Conservation (phyloP, 345 rosid species). For the Rhodamnia argentea region DNA sequence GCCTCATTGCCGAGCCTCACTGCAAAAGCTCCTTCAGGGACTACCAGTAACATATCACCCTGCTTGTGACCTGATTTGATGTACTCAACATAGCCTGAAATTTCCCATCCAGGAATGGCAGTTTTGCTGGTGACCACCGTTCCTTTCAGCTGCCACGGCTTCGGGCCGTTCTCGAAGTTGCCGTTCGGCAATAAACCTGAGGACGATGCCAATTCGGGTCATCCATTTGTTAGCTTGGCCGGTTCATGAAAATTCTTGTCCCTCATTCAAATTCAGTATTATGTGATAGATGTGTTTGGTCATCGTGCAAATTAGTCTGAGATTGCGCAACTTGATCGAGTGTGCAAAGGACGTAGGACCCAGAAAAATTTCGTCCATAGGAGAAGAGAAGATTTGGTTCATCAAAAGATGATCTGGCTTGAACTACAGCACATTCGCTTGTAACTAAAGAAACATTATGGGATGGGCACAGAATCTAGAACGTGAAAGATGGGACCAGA, state of each 20-base stretch:
- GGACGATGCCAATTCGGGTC: background rate
- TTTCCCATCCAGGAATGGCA: slow-evolving; percentile 67
- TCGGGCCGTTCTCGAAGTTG: slow-evolving; percentile 67
- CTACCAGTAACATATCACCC: slow-evolving; percentile 76
- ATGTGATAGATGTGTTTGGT: background rate
- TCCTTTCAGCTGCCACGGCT: slow-evolving; percentile 47
- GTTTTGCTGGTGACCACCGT: slow-evolving; percentile 29
- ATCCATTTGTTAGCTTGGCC: background rate
- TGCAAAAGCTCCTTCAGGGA: slow-evolving; percentile 62
- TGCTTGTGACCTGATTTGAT: slow-evolving; percentile 82
- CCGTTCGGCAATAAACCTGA: slow-evolving; percentile 86
- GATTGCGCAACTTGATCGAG: background rate
- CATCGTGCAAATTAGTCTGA: background rate
- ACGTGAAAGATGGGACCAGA: background rate
- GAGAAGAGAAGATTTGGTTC: background rate
- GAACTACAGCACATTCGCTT: background rate
- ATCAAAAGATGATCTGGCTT: background rate
- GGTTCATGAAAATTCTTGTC: background rate
- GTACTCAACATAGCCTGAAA: slow-evolving; percentile 78
- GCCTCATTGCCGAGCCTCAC: slow-evolving; percentile 80
- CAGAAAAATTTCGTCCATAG: no score
- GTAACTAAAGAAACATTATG: background rate
- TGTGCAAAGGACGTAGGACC: background rate
- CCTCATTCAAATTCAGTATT: background rate
- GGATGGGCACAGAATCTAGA: background rate